Base-by-base conservation (phyloP, 2,329 filamentous ascomycete species). In the Clarireedia paspali region DNA sequence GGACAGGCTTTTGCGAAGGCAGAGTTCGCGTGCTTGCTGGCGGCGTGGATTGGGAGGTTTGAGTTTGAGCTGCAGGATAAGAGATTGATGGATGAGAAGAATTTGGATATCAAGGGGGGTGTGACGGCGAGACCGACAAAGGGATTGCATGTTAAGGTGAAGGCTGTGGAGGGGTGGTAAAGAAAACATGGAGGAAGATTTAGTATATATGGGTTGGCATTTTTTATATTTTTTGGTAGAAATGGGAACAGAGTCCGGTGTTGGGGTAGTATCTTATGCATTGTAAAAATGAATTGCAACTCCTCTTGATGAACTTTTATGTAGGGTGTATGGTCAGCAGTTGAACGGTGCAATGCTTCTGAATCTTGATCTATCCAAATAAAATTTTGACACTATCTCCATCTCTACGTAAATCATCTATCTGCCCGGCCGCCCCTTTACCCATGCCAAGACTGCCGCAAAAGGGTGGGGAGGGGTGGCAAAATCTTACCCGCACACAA, bases 1-100 rank as follows among this genome's bases (percentile, higher is more conserved):
- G 91, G 91, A 0, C 80, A 85, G 70, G 77, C 77, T 2, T 96
- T 96, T 72, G 88, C 91, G 0, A 86, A 83, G 68, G 83, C 86
- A 0, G 92, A 96, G 75, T 88, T 96, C 71, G 89, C 89, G 7
- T 92, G 87, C 67, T 72, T 96, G 60, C 68, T 96, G 47, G 91
- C 90, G 23, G 79, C 82, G 7, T 83, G 88, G 77, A 79, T 92
- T 4, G 90, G 90, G 1, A 77, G 81, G 39, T 95, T 95, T 70
- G 79, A 84, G 66, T 83, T 85, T 68, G 73, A 73, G 62, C 67
- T 85, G 53, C 69, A 70, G 59, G 72, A 84, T 62, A 73, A 80
- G 64, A 79, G 83, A 58, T 79, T 85, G 68, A 72, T 83, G 67
- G 84, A 88, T 64, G 82, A 89, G 72, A 75, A 75, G 47, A 82